Base-by-base conservation (phyloP, 768 basidiomycete species). In the Xerocomellus amylosporus region DNA sequence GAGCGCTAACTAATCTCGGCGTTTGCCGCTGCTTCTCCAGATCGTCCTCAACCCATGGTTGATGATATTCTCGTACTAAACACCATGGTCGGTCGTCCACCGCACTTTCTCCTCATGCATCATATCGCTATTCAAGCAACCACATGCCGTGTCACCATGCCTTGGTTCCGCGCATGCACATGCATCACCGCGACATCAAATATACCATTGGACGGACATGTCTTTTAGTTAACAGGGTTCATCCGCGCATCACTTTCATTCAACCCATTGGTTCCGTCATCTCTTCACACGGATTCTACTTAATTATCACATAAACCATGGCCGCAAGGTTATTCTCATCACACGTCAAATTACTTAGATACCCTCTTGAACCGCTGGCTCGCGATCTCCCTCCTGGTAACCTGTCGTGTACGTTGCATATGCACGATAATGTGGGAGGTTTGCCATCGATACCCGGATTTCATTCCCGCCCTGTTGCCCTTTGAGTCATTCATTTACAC, bases 11-110 rank as follows among this genome's bases (percentile, higher is more conserved):
- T 37, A 45, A 50, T 45, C 45, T 34, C 45, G 55, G 49, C 39
- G 17, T 22, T 37, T 45, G 5, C 47, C 31, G 31, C 33, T 38
- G 0, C 38, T 34, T 44, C 15, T 48, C 31, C 58, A 88, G 79
- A 87, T 95, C 58, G 86, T 91, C 40, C 80, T 94, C 54, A 94
- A 94, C 63, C 92, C 90, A 8, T 90, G 87, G 87, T 75, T 93
- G 53, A 90, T 90, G 87, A 88, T 90, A 51, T 92, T 93, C 73
- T 86, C 84, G 0, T 82, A 80, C 61, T 70, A 37, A 58, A 44
- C 53, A n/a, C 39, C 42, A n/a, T 46, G 44, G 38, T 6, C n/a
- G n/a, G 37, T 14, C 47, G 46, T 22, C 38, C 28, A 43, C 64
- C 58, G 33, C 44, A 41, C 56, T 10, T 14, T 49, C 36, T 28